Conservation (phyloP, 2,329 filamentous ascomycete species). For the Colletotrichum lentis region DNA sequence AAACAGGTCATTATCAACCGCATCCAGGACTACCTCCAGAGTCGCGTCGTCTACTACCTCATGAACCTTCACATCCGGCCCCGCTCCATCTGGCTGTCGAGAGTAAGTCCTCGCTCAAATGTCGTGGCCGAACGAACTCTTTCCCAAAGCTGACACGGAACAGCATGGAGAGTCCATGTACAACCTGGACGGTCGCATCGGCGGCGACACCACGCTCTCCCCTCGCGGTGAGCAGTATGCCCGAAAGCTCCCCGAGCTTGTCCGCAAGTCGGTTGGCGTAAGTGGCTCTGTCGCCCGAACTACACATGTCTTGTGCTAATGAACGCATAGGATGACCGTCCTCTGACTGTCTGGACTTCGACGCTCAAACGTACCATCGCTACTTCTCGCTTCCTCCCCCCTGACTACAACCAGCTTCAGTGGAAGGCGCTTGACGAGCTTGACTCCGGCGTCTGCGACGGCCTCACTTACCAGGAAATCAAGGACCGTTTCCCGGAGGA, state of each 20-base stretch:
- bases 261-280: constrained; percentile 87
- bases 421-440: constrained; percentile 99
- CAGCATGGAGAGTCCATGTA: constrained; percentile 94
- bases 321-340: constrained; percentile 62
- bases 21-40: constrained; percentile 96
- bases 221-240: constrained; percentile 88
- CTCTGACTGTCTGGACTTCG: constrained; percentile 70
- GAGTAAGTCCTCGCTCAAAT: constrained; percentile 64
- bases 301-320: neutral
- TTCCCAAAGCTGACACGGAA: neutral
- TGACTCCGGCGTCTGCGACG: constrained; percentile 95
- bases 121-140: neutral
- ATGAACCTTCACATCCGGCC: constrained; percentile 99
- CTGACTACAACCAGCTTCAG: constrained; percentile 89
- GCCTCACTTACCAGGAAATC: constrained; percentile 95
- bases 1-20: constrained; percentile 97
- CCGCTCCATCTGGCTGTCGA: constrained; percentile 93
- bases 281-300: constrained; percentile 44
- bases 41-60: constrained; percentile 94
- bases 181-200: constrained; percentile 90
- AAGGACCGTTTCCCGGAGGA: constrained; percentile 91
- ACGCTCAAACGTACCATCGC: constrained; percentile 84
- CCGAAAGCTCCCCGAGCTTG: constrained; percentile 80
- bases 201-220: constrained; percentile 89
- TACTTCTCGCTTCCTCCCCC: constrained; percentile 82